A percentile compares a stretch with the other conserved stretches of the same genome.
Conservation (phyloP, 768 basidiomycete genomes). For the Leccinum boreale region DNA sequence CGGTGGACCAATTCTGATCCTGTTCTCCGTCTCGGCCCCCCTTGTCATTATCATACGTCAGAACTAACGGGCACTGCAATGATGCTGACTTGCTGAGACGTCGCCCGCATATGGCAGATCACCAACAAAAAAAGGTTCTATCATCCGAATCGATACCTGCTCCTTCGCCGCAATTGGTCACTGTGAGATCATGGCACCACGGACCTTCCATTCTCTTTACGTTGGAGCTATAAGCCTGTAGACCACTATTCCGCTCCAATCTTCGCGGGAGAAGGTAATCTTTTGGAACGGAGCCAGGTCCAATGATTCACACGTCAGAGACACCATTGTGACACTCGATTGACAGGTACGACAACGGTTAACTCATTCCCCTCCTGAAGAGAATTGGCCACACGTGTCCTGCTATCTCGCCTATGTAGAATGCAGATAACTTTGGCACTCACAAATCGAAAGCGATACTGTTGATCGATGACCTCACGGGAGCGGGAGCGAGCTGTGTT, state of each 20-base stretch:
- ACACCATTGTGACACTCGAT: not conserved
- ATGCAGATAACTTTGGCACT: conserved; percentile 2
- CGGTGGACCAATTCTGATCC: conserved; percentile 1
- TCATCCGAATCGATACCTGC: not conserved
- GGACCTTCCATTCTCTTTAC: not conserved
- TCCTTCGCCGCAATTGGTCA: not conserved
- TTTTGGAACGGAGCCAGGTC: conserved; percentile 5
- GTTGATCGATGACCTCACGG: conserved; percentile 13
- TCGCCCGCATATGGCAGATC: not conserved
- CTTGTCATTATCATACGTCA: conserved; percentile 1
- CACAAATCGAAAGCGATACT: not conserved
- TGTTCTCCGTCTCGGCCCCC: not conserved
- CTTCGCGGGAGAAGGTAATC: conserved; percentile 27
- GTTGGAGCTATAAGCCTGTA: not conserved
- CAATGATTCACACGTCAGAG: conserved; percentile 19
- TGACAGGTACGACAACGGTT: conserved; percentile 9
- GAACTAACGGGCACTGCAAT: not conserved
- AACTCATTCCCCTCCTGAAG: conserved; percentile 6
- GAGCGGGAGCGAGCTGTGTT: not conserved
- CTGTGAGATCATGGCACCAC: not conserved
- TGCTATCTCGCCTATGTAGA: conserved; percentile 5
- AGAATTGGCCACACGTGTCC: conserved; percentile 4
- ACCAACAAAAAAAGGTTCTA: not conserved
- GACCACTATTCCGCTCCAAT: conserved; percentile 9
- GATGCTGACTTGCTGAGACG: not conserved